A percentile compares a stretch with the other conserved stretches of the same genome.
phyloP scores from a whole-genome alignment of 1,139 yeast species.

The Yamadazyma trypodendri region DNA sequence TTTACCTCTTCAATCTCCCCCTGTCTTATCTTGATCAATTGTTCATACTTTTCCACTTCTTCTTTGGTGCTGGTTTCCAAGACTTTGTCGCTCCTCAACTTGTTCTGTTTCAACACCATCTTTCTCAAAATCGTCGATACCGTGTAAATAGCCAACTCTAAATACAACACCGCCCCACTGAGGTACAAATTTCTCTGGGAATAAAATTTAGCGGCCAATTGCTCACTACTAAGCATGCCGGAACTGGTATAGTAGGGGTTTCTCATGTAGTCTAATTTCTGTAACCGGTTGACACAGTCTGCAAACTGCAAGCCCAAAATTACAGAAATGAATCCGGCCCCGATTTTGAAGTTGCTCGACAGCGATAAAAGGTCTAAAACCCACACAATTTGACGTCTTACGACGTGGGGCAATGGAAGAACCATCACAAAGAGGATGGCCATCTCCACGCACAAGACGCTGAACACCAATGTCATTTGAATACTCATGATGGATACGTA shows the following conservation, averaged over 20 bases:
- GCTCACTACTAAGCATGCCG: constrained; percentile 32
- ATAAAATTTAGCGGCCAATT: constrained; percentile 57
- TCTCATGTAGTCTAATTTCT: constrained; percentile 25
- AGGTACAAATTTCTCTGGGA: constrained; percentile 71
- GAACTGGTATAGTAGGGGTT: constrained; percentile 26
- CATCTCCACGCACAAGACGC: constrained; percentile 56
- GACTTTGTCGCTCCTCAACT: constrained; percentile 28
- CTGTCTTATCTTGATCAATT: constrained; percentile 44
- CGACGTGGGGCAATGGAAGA: constrained; percentile 59
- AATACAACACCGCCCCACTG: constrained; percentile 67
- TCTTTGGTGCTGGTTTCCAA: constrained; percentile 23
- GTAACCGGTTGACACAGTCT: constrained; percentile 56
- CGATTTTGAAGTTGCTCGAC: constrained; percentile 49
- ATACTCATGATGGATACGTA: constrained; percentile 35
- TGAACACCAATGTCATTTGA: constrained; percentile 45
- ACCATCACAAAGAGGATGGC: constrained; percentile 49
- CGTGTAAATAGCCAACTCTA: constrained; percentile 57
- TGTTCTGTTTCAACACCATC: constrained; percentile 56
- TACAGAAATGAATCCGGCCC: constrained; percentile 42
- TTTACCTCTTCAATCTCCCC: constrained; percentile 49
- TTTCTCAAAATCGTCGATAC: constrained; percentile 56
- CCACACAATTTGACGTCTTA: constrained; percentile 48
- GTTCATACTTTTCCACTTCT: constrained; percentile 38
- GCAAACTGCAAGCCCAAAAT: constrained; percentile 55
- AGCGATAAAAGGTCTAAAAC: constrained; percentile 33